phyloP scores from a whole-genome alignment of 768 basidiomycete species.

The Mycena capillaripes region DNA sequence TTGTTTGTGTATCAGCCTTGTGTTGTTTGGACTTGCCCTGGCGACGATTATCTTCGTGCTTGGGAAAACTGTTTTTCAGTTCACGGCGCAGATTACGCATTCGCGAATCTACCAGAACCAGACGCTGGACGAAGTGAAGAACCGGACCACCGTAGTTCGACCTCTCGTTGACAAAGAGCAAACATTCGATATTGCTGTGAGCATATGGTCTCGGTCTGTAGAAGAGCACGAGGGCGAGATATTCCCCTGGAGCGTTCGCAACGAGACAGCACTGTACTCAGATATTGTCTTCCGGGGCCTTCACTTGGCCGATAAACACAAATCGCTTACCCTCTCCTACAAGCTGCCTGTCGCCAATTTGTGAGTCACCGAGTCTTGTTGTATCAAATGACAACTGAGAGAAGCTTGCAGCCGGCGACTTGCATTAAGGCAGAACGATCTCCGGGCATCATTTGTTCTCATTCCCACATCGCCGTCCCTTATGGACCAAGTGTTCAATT shows the following conservation, averaged over 20 bases:
- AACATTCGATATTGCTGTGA: no score
- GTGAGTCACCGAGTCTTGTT: no score
- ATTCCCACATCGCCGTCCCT: constrained; percentile 30
- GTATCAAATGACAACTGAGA: background rate
- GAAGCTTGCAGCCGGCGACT: constrained; percentile 1
- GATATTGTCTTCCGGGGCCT: no score
- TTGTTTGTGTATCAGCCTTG: background rate
- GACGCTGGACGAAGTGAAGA: constrained; percentile 24
- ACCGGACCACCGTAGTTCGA: constrained; percentile 21
- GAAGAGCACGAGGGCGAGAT: no score
- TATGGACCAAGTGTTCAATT: constrained; percentile 20
- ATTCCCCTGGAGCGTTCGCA: no score
- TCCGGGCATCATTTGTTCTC: constrained; percentile 30
- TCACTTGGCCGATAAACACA: no score
- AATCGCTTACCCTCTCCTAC: no score
- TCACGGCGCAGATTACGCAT: constrained; percentile 18
- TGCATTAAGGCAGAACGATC: constrained; percentile 11
- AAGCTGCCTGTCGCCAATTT: no score
- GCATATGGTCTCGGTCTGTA: constrained; percentile 13
- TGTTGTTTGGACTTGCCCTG: constrained; percentile 11
- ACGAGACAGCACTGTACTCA: constrained; percentile 26
- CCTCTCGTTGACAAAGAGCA: constrained; percentile 27
- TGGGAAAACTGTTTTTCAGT: background rate
- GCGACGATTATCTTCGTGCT: background rate
- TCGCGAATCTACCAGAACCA: constrained; percentile 31